phyloP scores from a whole-genome alignment of 2,329 filamentous ascomycete genomes.

The Fusarium sp. region DNA sequence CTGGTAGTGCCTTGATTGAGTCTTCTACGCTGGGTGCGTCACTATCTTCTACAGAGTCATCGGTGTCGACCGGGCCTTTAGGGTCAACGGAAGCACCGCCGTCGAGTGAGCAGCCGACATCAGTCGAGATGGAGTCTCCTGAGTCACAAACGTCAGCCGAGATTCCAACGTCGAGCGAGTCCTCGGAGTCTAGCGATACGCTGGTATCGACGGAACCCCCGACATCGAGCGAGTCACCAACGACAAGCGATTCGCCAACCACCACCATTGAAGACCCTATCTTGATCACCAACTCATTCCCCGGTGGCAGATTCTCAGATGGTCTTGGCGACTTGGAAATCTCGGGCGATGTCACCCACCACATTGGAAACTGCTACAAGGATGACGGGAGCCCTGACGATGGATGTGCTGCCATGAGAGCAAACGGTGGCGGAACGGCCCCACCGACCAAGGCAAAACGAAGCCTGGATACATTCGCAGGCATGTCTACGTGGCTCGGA shows the following conservation, averaged over 20 bases:
- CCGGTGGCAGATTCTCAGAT: conserved; percentile 9
- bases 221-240: background rate
- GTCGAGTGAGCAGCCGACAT: background rate
- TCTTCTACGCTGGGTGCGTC: background rate
- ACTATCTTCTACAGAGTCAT: background rate
- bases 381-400: conserved; percentile 5
- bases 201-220: background rate
- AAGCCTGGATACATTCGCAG: background rate
- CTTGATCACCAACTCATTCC: conserved; percentile 8
- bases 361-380: conserved; percentile 11
- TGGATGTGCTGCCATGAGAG: conserved; percentile 18
- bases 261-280: background rate
- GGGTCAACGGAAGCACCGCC: background rate
- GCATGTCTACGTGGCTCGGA: conserved; percentile 7
- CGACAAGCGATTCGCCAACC: background rate
- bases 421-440: background rate
- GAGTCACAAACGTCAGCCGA: background rate
- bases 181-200: background rate
- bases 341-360: background rate
- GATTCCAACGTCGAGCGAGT: background rate
- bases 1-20: background rate
- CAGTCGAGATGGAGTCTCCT: background rate
- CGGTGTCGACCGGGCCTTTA: background rate
- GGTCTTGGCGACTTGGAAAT: background rate
- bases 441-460: background rate